Conservation (phyloP, 768 basidiomycete species). For the Fomitopsis serialis region DNA sequence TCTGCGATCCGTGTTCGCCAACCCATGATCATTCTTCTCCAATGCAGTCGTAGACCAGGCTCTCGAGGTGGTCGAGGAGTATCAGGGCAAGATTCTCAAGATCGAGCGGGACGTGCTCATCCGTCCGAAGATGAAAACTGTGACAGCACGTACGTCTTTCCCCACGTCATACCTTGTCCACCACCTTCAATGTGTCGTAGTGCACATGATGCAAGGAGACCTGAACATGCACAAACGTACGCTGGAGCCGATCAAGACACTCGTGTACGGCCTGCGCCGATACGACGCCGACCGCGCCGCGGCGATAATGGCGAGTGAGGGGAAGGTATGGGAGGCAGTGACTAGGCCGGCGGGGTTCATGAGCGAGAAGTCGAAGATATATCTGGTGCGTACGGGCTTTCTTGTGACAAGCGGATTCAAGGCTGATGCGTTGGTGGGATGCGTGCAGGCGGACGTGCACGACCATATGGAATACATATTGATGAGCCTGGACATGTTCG, state of each 20-base stretch:
- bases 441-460: slow-evolving; percentile 52
- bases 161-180: not conserved
- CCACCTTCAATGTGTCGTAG: slow-evolving; percentile 24
- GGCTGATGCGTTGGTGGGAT: slow-evolving; percentile 1
- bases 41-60: slow-evolving; percentile 56
- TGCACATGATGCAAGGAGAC: slow-evolving; percentile 69
- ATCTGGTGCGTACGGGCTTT: slow-evolving; percentile 36
- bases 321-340: slow-evolving; percentile 9
- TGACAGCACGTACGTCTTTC: slow-evolving; percentile 4
- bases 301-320: slow-evolving; percentile 39
- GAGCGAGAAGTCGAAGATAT: slow-evolving; percentile 58
- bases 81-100: slow-evolving; percentile 52
- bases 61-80: slow-evolving; percentile 59
- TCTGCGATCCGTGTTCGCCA: too few species aligned
- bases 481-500: slow-evolving; percentile 63
- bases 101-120: slow-evolving; percentile 12
- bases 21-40: too few species aligned
- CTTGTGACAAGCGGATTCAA: not conserved
- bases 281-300: slow-evolving; percentile 62
- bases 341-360: slow-evolving; percentile 43
- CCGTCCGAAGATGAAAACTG: slow-evolving; percentile 12
- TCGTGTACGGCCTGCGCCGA: slow-evolving; percentile 56
- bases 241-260: slow-evolving; percentile 57
- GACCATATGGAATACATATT: slow-evolving; percentile 71
- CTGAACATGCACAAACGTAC: slow-evolving; percentile 66